Conservation (phyloP, 345 rosid genomes). For the Ceriops zippeliana region DNA sequence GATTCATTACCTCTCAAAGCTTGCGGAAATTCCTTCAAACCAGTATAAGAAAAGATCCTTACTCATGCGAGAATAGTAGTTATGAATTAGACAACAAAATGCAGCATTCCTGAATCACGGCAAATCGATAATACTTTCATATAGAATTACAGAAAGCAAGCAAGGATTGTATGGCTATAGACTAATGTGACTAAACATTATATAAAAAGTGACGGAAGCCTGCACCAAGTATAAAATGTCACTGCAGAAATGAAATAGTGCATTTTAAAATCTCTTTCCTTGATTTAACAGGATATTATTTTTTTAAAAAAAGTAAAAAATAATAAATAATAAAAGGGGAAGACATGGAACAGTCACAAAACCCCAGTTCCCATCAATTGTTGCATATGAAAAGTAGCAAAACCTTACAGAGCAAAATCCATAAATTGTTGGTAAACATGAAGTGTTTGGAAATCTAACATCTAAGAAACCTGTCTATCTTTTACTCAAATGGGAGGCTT, state of each 20-base stretch:
- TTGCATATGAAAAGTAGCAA: too few relatives aligned
- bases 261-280: too few relatives aligned
- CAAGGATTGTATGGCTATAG: background rate
- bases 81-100: conserved; percentile 63
- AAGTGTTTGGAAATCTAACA: too few relatives aligned
- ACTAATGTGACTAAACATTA: background rate
- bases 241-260: too few relatives aligned
- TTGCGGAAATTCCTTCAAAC: conserved; percentile 76
- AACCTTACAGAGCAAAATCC: too few relatives aligned
- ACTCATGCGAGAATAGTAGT: conserved; percentile 51
- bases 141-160: background rate
- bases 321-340: background rate
- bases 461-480: too few relatives aligned
- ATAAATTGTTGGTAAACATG: too few relatives aligned
- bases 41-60: conserved; percentile 60
- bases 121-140: background rate
- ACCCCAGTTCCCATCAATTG: background rate
- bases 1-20: conserved; percentile 65
- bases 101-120: conserved; percentile 61
- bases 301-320: background rate
- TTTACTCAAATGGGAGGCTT: too few relatives aligned
- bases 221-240: too few relatives aligned
- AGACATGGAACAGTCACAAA: background rate
- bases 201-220: background rate
- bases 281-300: background rate